These are phyloP conservation scores for Saturnispora galanensis DNA, from an alignment of 805 yeast species.

Conservation along the genomic window DNA sequence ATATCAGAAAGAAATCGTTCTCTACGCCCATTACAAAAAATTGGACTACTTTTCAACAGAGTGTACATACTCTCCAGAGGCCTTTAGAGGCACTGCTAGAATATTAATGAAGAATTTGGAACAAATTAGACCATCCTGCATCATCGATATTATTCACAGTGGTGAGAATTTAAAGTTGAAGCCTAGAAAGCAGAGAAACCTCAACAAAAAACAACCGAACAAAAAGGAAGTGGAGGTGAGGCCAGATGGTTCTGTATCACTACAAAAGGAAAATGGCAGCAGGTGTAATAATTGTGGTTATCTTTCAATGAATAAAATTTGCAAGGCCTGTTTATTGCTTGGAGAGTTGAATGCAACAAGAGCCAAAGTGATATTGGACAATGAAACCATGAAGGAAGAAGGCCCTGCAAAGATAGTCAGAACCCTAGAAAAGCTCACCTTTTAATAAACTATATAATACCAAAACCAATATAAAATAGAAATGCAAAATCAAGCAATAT, in stretches of 20 bases:
- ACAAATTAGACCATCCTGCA: slow-evolving; percentile 83
- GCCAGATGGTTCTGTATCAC: slow-evolving; percentile 52
- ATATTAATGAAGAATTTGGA: slow-evolving; percentile 85
- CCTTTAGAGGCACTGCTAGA: slow-evolving; percentile 95
- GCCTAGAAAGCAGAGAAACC: slow-evolving; percentile 39
- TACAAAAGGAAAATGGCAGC: slow-evolving; percentile 45
- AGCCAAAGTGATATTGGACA: slow-evolving; percentile 52
- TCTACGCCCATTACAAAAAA: slow-evolving; percentile 93
- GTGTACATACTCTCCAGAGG: slow-evolving; percentile 97
- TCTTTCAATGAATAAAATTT: slow-evolving; percentile 73
- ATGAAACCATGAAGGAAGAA: slow-evolving; percentile 29
- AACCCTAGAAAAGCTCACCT: slow-evolving; percentile 53
- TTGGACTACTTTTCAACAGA: slow-evolving; percentile 95
- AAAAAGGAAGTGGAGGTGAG: slow-evolving; percentile 43
- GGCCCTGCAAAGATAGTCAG: slow-evolving; percentile 59
- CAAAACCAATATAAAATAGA: background rate
- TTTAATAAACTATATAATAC: slow-evolving; percentile 27
- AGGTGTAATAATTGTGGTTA: slow-evolving; percentile 88
- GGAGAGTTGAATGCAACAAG: slow-evolving; percentile 75
- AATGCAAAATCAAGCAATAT: slow-evolving; percentile 23
- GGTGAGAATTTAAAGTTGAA: slow-evolving; percentile 77
- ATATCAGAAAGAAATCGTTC: slow-evolving; percentile 93
- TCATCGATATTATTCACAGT: slow-evolving; percentile 86
- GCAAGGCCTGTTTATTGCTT: slow-evolving; percentile 86
- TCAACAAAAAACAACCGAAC: slow-evolving; percentile 28